Base-by-base conservation (phyloP, 306 rosid species). In the Cyamopsis tetragonoloba region DNA sequence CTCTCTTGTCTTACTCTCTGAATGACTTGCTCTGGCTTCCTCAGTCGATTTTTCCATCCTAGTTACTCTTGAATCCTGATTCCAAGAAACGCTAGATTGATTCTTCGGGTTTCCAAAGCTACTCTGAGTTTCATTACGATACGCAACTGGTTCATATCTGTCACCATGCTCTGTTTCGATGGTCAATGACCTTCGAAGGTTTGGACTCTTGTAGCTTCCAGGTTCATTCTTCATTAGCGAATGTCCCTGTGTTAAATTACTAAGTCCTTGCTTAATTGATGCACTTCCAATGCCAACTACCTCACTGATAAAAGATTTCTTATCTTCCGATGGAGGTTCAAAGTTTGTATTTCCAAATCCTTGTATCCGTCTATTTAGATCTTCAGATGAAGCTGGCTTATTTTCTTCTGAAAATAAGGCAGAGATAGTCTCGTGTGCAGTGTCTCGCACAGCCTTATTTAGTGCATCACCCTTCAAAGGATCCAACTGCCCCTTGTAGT, bases 251-350 rank as follows among this genome's bases (percentile, higher is more conserved):
- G 97, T 65, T 34, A 95, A 82, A 82, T 43, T 90, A 77, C 79
- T 88, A 53, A 95, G 38, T 58, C 99, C 99, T 77, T 90, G 97
- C 85, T 90, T 95, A 79, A 95, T 86, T 24, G 99, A 84, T 30
- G 96, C 96, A 71, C 96, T 95, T 79, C 99, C 99, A 73, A 95
- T 50, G 77, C 92, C 99, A 46, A 95, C 99, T 70, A 95, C 99
- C 88, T 86, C 99, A 49, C 96, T 95, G 28, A 95, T 80, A 80
- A 95, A 95, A 23, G 99, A 90, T 60, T 85, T 88, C 71, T 77
- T 86, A 44, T 90, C 99, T 32, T 90, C 95, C 1, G 73, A 59
- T 26, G 88, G 87, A 7, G 34, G 30, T 70, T 86, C 96, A 42
- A 6, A 85, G 80, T 86, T 88, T 59, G 92, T 82, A 81, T 84